A percentile compares a stretch with the other conserved stretches of the same genome.
Evolutionary conservation across 106 monocot species (phyloP).

Genomic region (Acorus gramineus): DNA sequence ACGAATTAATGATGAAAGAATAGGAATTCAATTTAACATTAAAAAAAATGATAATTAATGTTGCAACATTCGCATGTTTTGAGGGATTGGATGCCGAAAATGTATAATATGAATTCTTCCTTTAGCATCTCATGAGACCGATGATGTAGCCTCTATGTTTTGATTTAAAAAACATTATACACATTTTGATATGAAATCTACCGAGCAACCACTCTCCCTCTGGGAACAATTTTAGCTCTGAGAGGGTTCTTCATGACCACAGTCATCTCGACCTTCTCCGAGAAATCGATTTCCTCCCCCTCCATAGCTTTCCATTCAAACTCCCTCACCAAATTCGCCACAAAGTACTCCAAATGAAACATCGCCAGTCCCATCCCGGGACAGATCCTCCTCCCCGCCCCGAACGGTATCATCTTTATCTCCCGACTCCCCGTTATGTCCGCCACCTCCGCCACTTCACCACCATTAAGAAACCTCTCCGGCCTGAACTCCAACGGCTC

Average conservation of each 20-base stretch:
- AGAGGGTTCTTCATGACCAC: slow-evolving; percentile 12
- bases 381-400: slow-evolving; percentile 14
- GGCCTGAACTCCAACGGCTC: slow-evolving; percentile 17
- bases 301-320: slow-evolving; percentile 13
- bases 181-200: no score
- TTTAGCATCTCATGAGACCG: no score
- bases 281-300: slow-evolving; percentile 4
- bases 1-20: no score
- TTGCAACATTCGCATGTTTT: no score
- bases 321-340: slow-evolving; percentile 13
- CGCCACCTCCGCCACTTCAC: neutral
- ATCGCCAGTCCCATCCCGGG: slow-evolving; percentile 7
- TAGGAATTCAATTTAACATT: no score
- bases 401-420: slow-evolving; percentile 19
- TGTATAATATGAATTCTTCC: no score
- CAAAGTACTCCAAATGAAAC: slow-evolving; percentile 13
- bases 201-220: no score
- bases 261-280: slow-evolving; percentile 7
- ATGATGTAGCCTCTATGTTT: no score
- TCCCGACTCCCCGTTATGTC: slow-evolving; percentile 11
- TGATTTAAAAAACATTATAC: no score
- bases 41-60: no score
- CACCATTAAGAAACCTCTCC: slow-evolving; percentile 9
- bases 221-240: neutral
- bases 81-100: no score